Percentiles rank a stretch among this genome's conserved stretches.
Conservation (phyloP, 768 basidiomycete genomes). For the Lactarius indigo region DNA sequence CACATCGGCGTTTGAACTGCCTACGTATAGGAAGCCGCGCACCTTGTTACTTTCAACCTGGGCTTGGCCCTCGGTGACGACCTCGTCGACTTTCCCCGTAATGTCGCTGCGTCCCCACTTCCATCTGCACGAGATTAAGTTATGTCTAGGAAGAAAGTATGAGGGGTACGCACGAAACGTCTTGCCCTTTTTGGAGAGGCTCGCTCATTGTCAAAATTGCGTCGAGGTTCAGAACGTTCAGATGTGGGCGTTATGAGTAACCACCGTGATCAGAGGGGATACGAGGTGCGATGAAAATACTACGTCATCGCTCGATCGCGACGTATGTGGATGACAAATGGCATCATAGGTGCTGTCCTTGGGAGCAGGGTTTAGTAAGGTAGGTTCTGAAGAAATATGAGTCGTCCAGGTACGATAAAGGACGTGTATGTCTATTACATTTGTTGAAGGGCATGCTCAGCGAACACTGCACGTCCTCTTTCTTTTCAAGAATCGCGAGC, state of each 20-base stretch:
- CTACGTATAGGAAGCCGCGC: not conserved
- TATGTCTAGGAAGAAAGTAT: not conserved
- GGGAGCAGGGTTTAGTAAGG: too few species aligned
- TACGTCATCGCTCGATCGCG: conserved; percentile 8
- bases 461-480: too few species aligned
- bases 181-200: conserved; percentile 11
- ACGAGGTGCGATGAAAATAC: too few species aligned
- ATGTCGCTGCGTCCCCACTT: conserved; percentile 17
- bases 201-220: conserved; percentile 6
- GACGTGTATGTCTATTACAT: too few species aligned
- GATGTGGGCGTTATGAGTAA: too few species aligned
- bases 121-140: not conserved
- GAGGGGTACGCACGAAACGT: conserved; percentile 12
- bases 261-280: too few species aligned
- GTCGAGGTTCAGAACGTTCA: not conserved
- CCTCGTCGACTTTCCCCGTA: conserved; percentile 12
- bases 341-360: too few species aligned
- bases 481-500: too few species aligned
- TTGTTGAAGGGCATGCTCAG: too few species aligned
- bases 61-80: conserved; percentile 42
- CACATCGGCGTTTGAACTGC: not conserved
- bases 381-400: too few species aligned
- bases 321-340: too few species aligned
- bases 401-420: too few species aligned
- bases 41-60: conserved; percentile 47